Evolutionary conservation across 2,329 filamentous ascomycete genomes (phyloP).

Genomic region (Didymella pinodella): DNA sequence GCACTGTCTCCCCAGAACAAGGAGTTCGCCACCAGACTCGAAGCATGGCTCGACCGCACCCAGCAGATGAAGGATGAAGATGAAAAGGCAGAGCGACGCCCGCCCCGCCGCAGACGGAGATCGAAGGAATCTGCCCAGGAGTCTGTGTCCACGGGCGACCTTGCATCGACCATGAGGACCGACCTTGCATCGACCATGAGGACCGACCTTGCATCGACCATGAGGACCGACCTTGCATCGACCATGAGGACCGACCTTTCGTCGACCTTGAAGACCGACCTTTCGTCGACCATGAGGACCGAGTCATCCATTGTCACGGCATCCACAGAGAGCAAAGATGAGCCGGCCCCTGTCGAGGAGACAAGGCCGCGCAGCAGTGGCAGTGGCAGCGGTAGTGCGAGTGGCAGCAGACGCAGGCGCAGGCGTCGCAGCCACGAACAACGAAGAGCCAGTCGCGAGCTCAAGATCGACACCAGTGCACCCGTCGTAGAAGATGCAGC

Average conservation of each 20-base stretch:
- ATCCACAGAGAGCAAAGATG: constrained; percentile 35
- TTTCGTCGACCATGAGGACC: constrained; percentile 15
- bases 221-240: constrained; percentile 27
- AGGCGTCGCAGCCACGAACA: constrained; percentile 35
- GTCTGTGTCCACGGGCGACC: constrained; percentile 40
- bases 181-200: constrained; percentile 26
- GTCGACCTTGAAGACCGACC: constrained; percentile 24
- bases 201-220: constrained; percentile 26
- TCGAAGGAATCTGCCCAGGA: constrained; percentile 46
- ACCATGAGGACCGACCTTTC: constrained; percentile 23
- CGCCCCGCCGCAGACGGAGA: constrained; percentile 33
- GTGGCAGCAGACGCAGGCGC: constrained; percentile 38
- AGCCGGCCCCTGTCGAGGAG: constrained; percentile 10
- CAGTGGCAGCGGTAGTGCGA: constrained; percentile 35
- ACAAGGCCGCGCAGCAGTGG: constrained; percentile 32
- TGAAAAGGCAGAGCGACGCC: constrained; percentile 2
- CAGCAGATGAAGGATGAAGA: constrained; percentile 50
- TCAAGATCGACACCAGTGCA: constrained; percentile 29
- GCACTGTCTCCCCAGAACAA: constrained; percentile 51
- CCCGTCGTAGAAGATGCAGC: constrained; percentile 6
- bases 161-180: constrained; percentile 3
- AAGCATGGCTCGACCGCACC: constrained; percentile 68
- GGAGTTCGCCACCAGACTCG: constrained; percentile 61
- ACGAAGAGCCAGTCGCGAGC: constrained; percentile 22
- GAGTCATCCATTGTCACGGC: constrained; percentile 41